phyloP scores from a whole-genome alignment of 495 filamentous ascomycete species.

The Podospora australis region DNA sequence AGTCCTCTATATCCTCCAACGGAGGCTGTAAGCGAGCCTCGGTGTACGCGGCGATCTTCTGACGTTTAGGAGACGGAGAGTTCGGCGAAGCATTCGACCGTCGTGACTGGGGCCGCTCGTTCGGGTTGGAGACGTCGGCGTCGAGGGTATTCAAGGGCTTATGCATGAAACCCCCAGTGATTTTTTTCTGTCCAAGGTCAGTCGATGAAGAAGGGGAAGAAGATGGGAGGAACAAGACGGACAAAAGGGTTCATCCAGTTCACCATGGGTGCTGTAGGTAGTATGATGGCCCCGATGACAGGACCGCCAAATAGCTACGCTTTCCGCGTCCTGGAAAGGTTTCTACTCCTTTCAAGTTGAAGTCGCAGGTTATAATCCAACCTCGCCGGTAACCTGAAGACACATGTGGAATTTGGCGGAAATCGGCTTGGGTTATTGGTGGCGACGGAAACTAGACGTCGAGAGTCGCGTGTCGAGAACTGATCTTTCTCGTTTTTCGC shows the following conservation, averaged over 20 bases:
- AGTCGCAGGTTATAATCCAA: too few species aligned
- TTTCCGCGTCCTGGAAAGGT: too few species aligned
- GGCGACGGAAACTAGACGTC: too few species aligned
- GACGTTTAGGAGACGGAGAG: slow-evolving; percentile 24
- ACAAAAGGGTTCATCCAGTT: neutral
- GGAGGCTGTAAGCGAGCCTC: neutral
- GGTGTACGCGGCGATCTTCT: slow-evolving; percentile 8
- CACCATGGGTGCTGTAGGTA: too few species aligned
- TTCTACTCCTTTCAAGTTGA: too few species aligned
- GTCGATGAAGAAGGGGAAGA: neutral
- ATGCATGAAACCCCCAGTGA: neutral
- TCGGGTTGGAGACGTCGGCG: neutral
- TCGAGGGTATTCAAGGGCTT: slow-evolving; percentile 10
- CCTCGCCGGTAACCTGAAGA: too few species aligned
- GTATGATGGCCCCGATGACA: too few species aligned
- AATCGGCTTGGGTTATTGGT: too few species aligned
- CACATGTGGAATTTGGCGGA: too few species aligned
- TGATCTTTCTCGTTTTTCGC: slow-evolving; percentile 15
- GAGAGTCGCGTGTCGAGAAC: too few species aligned
- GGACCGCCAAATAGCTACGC: too few species aligned
- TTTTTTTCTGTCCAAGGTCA: slow-evolving; percentile 1
- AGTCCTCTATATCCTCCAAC: slow-evolving; percentile 17
- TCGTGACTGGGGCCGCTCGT: neutral
- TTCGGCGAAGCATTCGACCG: neutral
- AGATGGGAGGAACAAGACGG: neutral